Evolutionary conservation across 169 alveolate species (phyloP), one percentile per base, ranked within the genome.

Genomic region (Theileria sp.): DNA sequence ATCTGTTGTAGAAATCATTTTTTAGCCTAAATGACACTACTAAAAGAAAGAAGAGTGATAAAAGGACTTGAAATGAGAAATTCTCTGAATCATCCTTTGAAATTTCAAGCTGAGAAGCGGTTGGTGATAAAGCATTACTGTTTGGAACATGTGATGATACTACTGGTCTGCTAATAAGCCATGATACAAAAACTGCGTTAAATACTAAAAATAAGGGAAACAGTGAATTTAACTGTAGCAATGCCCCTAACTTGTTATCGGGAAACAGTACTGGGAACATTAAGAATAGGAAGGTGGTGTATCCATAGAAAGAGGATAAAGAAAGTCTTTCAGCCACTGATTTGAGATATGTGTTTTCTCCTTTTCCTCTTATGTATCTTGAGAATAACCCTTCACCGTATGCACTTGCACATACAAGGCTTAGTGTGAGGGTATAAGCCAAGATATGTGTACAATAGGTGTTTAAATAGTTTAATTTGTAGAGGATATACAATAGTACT

Each of bases 301-400:
- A 38, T 5, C 82, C 86, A 79, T 83, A 83, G 13, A 76, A 64
- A 9, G 86, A 17, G 54, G 73, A 23, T 49, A 83, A n/a, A 32
- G 71, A 6, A 50, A 69, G 77, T 71, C 89, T 38, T n/a, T 71
- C 32, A 21, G 89, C 77, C 34, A 72, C 72, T 26, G 68, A 76
- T 44, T 77, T 79, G 5, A 77, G 77, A 25, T 83, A 79, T 10
- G 28, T 21, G 26, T 64, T 7, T 54, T 83, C 86, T 19, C 25
- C 25, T 44, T 71, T 76, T 32, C 86, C 60, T 72, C 68, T 79
- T 44, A 70, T 80, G 44, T 83, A 83, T 28, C 86, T 64, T 50
- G 82, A 83, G 72, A 83, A 83, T 19, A 56, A 66, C n/a, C 86
- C 87, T 32, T 83, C 89, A 15, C 79, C 72, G 67, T 58, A 72